These are phyloP conservation scores for Xylariaceae sp. DNA, from an alignment of 2,329 filamentous ascomycete species.

Conservation along the genomic window DNA sequence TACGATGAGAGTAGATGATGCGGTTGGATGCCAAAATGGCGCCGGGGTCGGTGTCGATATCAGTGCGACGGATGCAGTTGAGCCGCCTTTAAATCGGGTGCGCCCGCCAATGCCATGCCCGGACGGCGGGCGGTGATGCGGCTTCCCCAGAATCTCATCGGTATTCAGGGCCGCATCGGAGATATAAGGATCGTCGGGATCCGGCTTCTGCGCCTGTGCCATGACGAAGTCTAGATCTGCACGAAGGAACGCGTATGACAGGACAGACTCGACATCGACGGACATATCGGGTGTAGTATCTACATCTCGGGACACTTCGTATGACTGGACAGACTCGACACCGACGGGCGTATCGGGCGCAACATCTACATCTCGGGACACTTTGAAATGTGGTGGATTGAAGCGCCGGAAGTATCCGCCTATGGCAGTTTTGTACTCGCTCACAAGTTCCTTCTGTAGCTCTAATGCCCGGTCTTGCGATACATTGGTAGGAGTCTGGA, in stretches of 20 bases:
- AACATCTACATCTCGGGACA: constrained; percentile 32
- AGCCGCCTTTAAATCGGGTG: constrained; percentile 85
- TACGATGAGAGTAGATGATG: constrained; percentile 76
- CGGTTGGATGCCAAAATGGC: constrained; percentile 91
- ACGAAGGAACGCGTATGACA: constrained; percentile 89
- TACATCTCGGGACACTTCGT: constrained; percentile 43
- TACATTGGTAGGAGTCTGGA: constrained; percentile 47
- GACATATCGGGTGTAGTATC: constrained; percentile 22
- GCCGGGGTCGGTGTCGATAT: constrained; percentile 88
- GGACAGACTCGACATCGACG: constrained; percentile 67
- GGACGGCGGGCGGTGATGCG: constrained; percentile 50
- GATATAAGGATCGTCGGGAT: constrained; percentile 64
- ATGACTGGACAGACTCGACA: constrained; percentile 76
- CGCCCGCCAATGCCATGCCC: constrained; percentile 65
- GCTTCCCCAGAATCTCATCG: constrained; percentile 72
- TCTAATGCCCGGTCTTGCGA: constrained; percentile 58
- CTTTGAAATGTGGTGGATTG: constrained; percentile 69
- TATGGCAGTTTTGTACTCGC: constrained; percentile 75
- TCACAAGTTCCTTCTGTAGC: constrained; percentile 67
- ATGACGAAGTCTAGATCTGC: constrained; percentile 92
- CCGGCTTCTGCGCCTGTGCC: constrained; percentile 79
- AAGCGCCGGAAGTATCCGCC: constrained; percentile 95
- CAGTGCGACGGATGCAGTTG: constrained; percentile 82
- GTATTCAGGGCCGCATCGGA: constrained; percentile 77
- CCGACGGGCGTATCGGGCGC: constrained; percentile 46